Base-by-base conservation (phyloP, 257 asterid genomes). In the Catharanthus roseus region DNA sequence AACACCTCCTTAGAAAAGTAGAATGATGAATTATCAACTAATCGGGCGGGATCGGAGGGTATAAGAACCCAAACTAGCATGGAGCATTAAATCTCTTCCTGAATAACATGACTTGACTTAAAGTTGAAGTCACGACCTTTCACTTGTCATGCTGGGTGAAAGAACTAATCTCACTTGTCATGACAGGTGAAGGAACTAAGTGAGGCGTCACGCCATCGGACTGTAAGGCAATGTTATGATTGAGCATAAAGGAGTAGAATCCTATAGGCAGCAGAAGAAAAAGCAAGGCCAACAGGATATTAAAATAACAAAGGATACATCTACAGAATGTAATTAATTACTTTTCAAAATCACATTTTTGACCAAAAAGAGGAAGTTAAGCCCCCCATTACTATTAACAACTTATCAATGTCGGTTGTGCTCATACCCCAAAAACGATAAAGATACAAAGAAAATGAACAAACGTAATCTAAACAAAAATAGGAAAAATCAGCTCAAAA, bases 391-490 rank as follows among this genome's bases (percentile, higher is more conserved):
- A 28, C 2, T 1, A 38, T 38, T 3, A 3, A 65, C 60, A 31
- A 66, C 19, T 19, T 29, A 36, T 16, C 72, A 65, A 54, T 75
- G 78, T 60, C 74, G 78, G 78, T 68, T 3, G 42, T n/a, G 66
- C 12, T 24, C 24, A 4, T 24, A n/a, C 29, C 57, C 29, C 19
- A 15, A 28, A 4, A 31, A 15, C 34, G 21, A 61, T 41, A 4
- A 45, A 10, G 19, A 26, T n/a, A 44, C 36, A 71, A 29, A 10
- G 10, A 29, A 31, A 15, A 47, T 2, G 1, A 45, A 23, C 24
- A 39, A 53, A 23, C 6, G 26, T 3, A n/a, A n/a, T 8, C 2
- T 54, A 45, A 69, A 41, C 12, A 57, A 23, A 18, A n/a, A n/a
- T n/a, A n/a, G n/a, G n/a, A n/a, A 26, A 56, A 55, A 7, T 31